These are phyloP conservation scores for Suhomyces bribrorum DNA, from an alignment of 1,139 yeast genomes.

Conservation along the genomic window DNA sequence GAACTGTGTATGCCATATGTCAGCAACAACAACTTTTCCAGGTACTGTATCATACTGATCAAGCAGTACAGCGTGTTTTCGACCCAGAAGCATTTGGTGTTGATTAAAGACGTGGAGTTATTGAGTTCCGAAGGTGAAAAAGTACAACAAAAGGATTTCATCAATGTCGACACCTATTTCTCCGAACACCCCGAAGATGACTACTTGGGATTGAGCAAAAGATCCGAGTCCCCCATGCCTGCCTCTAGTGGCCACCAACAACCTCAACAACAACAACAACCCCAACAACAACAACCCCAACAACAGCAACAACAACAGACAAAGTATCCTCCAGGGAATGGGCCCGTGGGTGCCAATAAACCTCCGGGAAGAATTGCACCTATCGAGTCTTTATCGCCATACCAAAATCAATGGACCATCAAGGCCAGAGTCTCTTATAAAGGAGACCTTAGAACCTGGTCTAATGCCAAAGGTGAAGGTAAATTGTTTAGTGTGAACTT, in stretches of 20 bases:
- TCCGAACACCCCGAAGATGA: conserved; percentile 58
- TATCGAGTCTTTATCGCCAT: conserved; percentile 88
- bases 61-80: conserved; percentile 49
- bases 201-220: conserved; percentile 25
- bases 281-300: conserved; percentile 11
- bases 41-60: conserved; percentile 36
- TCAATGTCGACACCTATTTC: conserved; percentile 54
- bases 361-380: conserved; percentile 51
- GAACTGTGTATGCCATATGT: conserved; percentile 56
- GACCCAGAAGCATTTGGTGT: conserved; percentile 54
- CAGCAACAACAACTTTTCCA: conserved; percentile 44
- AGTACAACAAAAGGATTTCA: conserved; percentile 36
- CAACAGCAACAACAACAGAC: conserved; percentile 10
- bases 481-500: conserved; percentile 85
- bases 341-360: conserved; percentile 14
- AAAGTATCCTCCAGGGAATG: conserved; percentile 19
- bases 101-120: conserved; percentile 54
- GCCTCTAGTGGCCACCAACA: conserved; percentile 6
- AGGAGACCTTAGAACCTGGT: conserved; percentile 86
- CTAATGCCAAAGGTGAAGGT: conserved; percentile 85
- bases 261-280: conserved; percentile 10
- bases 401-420: conserved; percentile 87
- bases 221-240: conserved; percentile 20
- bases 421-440: conserved; percentile 89
- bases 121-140: conserved; percentile 43